Evolutionary conservation across 2,329 filamentous ascomycete species (phyloP).

Genomic region (Aureobasidium sp.): DNA sequence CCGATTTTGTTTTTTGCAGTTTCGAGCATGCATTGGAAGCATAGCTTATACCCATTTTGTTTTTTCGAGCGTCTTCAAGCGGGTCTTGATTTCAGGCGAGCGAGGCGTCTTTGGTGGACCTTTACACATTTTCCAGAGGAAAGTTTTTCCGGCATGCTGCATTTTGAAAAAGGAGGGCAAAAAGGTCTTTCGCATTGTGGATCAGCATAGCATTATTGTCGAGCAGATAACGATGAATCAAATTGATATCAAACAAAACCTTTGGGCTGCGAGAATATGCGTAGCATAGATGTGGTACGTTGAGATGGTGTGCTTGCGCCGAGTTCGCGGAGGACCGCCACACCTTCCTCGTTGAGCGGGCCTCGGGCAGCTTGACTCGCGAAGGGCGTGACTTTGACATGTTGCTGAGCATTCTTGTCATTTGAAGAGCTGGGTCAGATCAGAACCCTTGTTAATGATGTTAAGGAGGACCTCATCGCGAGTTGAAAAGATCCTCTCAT

Average conservation of each 20-base stretch:
- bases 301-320: not conserved
- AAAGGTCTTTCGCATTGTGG: not conserved
- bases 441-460: too few relatives aligned
- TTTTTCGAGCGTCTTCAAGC: conserved; percentile 13
- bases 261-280: not conserved
- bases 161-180: not conserved
- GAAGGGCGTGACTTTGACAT: conserved; percentile 6
- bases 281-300: not conserved
- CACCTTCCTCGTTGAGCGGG: not conserved
- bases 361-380: not conserved
- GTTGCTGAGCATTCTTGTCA: not conserved
- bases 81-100: conserved; percentile 4
- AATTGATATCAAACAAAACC: not conserved
- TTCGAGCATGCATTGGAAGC: not conserved
- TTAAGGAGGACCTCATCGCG: too few relatives aligned
- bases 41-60: conserved; percentile 10
- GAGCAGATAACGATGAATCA: not conserved
- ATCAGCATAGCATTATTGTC: not conserved
- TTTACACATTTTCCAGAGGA: conserved; percentile 1
- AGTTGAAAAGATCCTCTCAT: too few relatives aligned
- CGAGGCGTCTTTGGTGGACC: not conserved
- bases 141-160: not conserved
- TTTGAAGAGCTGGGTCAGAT: too few relatives aligned
- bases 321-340: not conserved
- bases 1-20: not conserved